Conservation (phyloP, 805 yeast genomes). For the Kuraishia molischiana region DNA sequence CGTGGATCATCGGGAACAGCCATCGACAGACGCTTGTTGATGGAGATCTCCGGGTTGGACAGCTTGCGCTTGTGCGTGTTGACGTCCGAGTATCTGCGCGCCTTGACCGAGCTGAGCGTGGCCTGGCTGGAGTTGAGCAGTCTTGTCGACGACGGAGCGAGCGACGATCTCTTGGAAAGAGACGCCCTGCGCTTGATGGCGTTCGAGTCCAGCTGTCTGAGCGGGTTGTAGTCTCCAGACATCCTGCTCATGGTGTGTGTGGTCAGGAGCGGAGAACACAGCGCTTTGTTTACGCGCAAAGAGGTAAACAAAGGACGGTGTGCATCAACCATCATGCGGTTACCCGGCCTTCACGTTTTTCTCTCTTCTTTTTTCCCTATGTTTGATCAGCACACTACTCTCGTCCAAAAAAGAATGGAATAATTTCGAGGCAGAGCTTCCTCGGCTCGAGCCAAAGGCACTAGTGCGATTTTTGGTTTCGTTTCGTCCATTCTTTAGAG, state of each 20-base stretch:
- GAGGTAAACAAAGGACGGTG: too few relatives aligned
- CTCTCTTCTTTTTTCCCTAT: too few relatives aligned
- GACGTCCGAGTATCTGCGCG: slow-evolving; percentile 13
- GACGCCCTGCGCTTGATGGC: not conserved
- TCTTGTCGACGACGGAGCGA: slow-evolving; percentile 6
- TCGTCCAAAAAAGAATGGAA: too few relatives aligned
- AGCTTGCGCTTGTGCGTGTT: slow-evolving; percentile 10
- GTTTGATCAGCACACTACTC: too few relatives aligned
- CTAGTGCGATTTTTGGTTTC: too few relatives aligned
- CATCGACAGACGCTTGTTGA: slow-evolving; percentile 12
- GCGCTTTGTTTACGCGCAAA: not conserved
- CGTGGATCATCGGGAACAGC: slow-evolving; percentile 44
- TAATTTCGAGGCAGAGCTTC: too few relatives aligned
- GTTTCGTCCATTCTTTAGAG: too few relatives aligned
- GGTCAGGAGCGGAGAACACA: not conserved
- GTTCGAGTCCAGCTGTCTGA: not conserved
- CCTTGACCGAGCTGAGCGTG: slow-evolving; percentile 10
- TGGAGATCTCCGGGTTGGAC: slow-evolving; percentile 10
- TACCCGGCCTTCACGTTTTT: too few relatives aligned
- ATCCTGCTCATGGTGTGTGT: not conserved
- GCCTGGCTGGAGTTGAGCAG: slow-evolving; percentile 7
- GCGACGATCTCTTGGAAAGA: not conserved
- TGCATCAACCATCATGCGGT: too few relatives aligned
- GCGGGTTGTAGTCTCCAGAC: not conserved
- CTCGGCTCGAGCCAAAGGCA: too few relatives aligned